Evolutionary conservation across 2,329 filamentous ascomycete genomes (phyloP), one percentile per base, ranked within the genome.

Genomic region (Trichophyton mentagrophytes): DNA sequence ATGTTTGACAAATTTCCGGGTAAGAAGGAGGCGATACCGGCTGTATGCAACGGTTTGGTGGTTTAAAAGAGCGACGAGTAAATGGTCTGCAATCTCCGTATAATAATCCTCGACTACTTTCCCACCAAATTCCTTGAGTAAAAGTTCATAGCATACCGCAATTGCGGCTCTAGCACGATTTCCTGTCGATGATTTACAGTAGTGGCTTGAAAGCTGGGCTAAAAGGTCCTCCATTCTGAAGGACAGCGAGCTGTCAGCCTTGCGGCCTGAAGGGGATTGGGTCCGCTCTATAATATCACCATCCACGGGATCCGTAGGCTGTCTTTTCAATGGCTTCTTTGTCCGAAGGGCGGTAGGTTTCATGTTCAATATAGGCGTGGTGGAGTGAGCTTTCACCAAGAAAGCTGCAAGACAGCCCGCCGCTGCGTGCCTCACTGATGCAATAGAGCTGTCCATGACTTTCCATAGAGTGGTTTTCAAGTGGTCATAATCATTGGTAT

Each of bases 401-500:
- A 85, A 84, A 63, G 89, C 85, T 8, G 90, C 88, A 61, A 97
- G 79, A 70, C 89, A 92, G 60, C 90, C 88, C 5, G 90, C 91
- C 2, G 90, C 90, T 1, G 91, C 89, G 73, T 92, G 88, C 63
- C 93, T 83, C 58, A 95, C 89, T 30, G 85, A 81, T 0, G 85
- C 76, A 57, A 86, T 88, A 1, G 84, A 74, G 40, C 86, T 91
- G 67, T 99, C 93, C 62, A 95, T 86, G 0, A 87, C 82, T 73
- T 95, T 97, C 81, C 90, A 93, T 15, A 95, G 77, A 4, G 87
- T 84, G 38, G 82, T 82, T 73, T 92, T 90, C 20, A 97, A 75
- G 70, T 88, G 90, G 66, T 99, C 93, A 69, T 95, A 96, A 70
- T 99, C 93, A 70, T 81, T 86, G 13, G 87, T 84, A 69, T 95